Conservation (phyloP, 169 alveolate genomes). For the Blepharisma undulans region DNA sequence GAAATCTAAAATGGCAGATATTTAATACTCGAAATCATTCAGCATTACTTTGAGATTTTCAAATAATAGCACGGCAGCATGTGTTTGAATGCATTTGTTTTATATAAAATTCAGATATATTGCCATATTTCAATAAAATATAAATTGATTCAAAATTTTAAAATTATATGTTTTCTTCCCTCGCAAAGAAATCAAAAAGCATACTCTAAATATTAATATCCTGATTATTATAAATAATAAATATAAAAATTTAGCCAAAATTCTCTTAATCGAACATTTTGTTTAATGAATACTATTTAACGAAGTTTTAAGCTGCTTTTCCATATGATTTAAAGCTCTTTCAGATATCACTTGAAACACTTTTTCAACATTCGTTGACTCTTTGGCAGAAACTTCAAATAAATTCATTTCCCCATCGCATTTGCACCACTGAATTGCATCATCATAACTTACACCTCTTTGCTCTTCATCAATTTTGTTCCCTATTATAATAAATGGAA, state of each 20-base stretch:
- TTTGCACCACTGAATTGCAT: conserved; percentile 62
- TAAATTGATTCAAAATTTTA: no score
- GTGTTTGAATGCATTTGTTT: no score
- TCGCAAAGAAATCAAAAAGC: no score
- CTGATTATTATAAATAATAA: no score
- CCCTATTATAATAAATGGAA: conserved; percentile 75
- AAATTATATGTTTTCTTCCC: no score
- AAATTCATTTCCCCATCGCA: conserved; percentile 59
- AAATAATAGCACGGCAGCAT: no score
- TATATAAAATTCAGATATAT: no score
- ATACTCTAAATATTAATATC: no score
- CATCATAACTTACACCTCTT: conserved; percentile 62
- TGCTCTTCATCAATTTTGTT: conserved; percentile 72
- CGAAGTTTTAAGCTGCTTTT: background rate
- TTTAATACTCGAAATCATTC: background rate
- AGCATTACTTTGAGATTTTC: no score
- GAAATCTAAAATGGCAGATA: background rate
- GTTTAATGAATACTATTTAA: background rate
- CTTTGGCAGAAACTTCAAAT: conserved; percentile 80
- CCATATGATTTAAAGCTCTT: background rate
- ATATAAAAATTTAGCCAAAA: no score
- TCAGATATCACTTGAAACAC: conserved; percentile 60
- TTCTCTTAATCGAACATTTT: background rate
- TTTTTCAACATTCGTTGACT: conserved; percentile 66
- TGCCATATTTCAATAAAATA: no score